Evolutionary conservation across 2,329 filamentous ascomycete species (phyloP), one percentile per base, ranked within the genome.

Genomic region (Atkinsonella hypoxylon): DNA sequence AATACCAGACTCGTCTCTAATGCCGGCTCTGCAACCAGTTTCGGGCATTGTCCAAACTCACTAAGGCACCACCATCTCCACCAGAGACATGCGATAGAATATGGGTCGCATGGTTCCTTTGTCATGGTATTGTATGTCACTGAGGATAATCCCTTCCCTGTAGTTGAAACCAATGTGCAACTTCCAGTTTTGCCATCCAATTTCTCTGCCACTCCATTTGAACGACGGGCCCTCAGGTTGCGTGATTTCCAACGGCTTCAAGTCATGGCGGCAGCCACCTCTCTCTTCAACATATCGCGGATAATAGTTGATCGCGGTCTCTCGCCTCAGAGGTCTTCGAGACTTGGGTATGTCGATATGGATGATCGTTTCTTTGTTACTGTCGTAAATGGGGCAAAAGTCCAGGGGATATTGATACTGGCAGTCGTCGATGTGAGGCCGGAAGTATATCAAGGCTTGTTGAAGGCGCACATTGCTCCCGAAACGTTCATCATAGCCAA

Each of bases 361-460:
- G 50, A 94, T 77, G 58, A 94, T 85, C 61, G 86, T 71, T 58
- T 85, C 75, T 53, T 85, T 89, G 61, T 89, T 83, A 1, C 85
- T 76, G 62, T 95, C 89, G 68, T 82, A 95, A 61, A 95, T 94
- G 1, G 90, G 90, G 62, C 89, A 95, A 70, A 96, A 96, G 67
- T 96, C 90, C 48, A 96, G 78, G 0, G 90, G 90, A 63, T 84
- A 95, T 39, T 86, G 85, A 67, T 96, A 96, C 69, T 95, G 90
- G 66, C 81, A 88, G 70, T 91, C 87, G 61, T 95, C 89, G 17
- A 85, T 62, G 58, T 91, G 76, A 3, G 89, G 89, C 15, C 90
- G 82, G 67, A 94, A 96, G 74, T 96, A 96, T 89, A 95, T 95
- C 50, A 96, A 73, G 2, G 89, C 90, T 69, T 96, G 90, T 69